Percentiles rank a stretch among this genome's conserved stretches.
Conservation (phyloP, 225 moss, liverwort and hornwort species). For the Takakia lepidozioides region DNA sequence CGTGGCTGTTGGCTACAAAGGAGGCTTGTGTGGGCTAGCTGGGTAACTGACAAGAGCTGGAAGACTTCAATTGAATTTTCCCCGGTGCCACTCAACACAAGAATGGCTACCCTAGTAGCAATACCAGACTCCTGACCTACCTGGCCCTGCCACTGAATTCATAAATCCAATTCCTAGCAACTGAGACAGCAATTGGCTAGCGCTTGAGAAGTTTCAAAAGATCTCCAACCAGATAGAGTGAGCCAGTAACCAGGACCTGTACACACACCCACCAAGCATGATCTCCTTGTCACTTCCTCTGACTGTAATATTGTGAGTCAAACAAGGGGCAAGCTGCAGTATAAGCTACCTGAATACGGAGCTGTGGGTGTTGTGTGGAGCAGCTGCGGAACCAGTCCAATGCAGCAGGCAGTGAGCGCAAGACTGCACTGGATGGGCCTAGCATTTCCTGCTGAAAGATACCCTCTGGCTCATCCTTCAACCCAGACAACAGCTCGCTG, state of each 20-base stretch:
- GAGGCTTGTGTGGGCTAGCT: no score
- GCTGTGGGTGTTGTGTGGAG: slow-evolving; percentile 69
- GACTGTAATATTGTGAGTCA: no score
- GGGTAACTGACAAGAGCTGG: no score
- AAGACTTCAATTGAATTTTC: no score
- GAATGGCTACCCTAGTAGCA: no score
- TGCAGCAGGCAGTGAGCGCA: slow-evolving; percentile 74
- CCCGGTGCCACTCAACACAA: no score
- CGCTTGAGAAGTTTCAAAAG: slow-evolving; percentile 80
- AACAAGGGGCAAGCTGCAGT: no score
- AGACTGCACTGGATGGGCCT: slow-evolving; percentile 71
- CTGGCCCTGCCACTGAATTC: no score
- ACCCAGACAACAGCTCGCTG: slow-evolving; percentile 43
- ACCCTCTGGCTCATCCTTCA: slow-evolving; percentile 34
- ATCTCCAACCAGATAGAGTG: slow-evolving; percentile 85
- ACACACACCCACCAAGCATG: slow-evolving; percentile 5
- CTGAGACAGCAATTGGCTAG: slow-evolving; percentile 4
- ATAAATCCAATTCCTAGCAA: no score
- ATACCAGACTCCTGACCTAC: no score
- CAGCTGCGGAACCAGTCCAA: slow-evolving; percentile 78
- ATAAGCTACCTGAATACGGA: slow-evolving; percentile 92
- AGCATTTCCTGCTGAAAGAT: slow-evolving; percentile 25
- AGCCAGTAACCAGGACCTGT: slow-evolving; percentile 94
- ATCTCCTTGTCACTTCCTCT: no score
- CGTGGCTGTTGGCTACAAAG: no score